These are phyloP conservation scores for Glarea lozoyensis DNA, from an alignment of 495 filamentous ascomycete species.

Conservation along the genomic window DNA sequence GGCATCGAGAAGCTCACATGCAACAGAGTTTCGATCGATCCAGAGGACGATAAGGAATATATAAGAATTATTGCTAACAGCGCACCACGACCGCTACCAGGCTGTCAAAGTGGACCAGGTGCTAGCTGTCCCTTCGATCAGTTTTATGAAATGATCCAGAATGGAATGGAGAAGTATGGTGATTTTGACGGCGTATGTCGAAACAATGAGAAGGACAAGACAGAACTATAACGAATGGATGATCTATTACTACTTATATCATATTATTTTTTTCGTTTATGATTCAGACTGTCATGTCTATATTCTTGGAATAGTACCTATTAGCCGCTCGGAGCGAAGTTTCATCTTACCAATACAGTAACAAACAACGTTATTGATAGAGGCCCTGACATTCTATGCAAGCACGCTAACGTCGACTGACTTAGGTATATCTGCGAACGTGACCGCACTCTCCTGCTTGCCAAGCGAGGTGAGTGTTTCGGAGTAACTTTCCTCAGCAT, in stretches of 20 bases:
- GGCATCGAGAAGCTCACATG: conserved; percentile 18
- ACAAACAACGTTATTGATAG: too few species aligned
- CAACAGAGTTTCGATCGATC: not conserved
- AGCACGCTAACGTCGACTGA: too few species aligned
- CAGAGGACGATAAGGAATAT: conserved; percentile 7
- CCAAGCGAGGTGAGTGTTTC: conserved; percentile 8
- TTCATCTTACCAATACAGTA: too few species aligned
- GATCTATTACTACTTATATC: too few species aligned
- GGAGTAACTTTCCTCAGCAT: conserved; percentile 40
- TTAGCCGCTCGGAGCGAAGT: too few species aligned
- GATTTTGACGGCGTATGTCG: conserved; percentile 18
- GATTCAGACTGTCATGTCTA: too few species aligned
- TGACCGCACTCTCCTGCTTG: conserved; percentile 1
- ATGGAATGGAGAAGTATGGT: conserved; percentile 14
- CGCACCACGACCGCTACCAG: conserved; percentile 40
- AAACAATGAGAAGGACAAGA: conserved; percentile 9
- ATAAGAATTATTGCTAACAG: conserved; percentile 43
- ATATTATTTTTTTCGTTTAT: too few species aligned
- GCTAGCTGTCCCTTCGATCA: conserved; percentile 28
- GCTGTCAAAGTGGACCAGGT: conserved; percentile 38
- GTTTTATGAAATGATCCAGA: conserved; percentile 9
- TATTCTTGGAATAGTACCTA: too few species aligned
- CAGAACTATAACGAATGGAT: too few species aligned
- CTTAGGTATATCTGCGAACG: too few species aligned
- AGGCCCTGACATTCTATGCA: too few species aligned